These are phyloP conservation scores for Boletellus deceptivus DNA, from an alignment of 1,284 basidiomycete species.

Conservation along the genomic window DNA sequence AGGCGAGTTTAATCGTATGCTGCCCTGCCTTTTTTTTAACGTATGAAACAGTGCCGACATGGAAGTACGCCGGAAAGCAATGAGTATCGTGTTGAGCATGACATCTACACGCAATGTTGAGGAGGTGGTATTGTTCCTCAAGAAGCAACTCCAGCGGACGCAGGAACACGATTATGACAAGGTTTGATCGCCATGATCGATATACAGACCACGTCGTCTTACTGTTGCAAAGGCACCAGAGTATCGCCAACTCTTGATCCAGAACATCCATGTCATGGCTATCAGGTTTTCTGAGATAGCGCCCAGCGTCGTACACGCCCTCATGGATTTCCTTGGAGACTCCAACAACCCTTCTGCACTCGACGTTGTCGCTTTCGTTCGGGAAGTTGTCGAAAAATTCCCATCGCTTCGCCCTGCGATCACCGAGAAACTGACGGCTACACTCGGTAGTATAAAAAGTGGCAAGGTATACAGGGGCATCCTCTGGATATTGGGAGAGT, in stretches of 20 bases:
- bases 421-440: slow-evolving; percentile 82
- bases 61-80: slow-evolving; percentile 94
- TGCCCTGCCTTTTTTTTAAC: background rate
- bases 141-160: slow-evolving; percentile 96
- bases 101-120: slow-evolving; percentile 96
- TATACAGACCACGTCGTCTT: background rate
- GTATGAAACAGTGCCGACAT: slow-evolving; percentile 74
- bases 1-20: slow-evolving; percentile 45
- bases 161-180: slow-evolving; percentile 86
- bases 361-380: slow-evolving; percentile 95
- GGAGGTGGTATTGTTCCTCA: slow-evolving; percentile 93
- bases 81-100: slow-evolving; percentile 90
- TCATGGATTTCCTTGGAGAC: slow-evolving; percentile 99
- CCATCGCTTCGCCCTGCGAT: slow-evolving; percentile 84
- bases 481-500: slow-evolving; percentile 98
- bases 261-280: slow-evolving; percentile 95
- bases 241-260: slow-evolving; percentile 95
- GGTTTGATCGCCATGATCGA: slow-evolving; percentile 35
- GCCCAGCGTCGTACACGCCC: slow-evolving; percentile 91
- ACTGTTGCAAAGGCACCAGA: slow-evolving; percentile 69
- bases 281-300: slow-evolving; percentile 99
- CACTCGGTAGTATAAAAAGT: slow-evolving; percentile 89
- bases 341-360: slow-evolving; percentile 93
- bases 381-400: slow-evolving; percentile 99
- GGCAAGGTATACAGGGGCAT: slow-evolving; percentile 98